Evolutionary conservation across 2,329 filamentous ascomycete species (phyloP).

Genomic region (Coleophoma eucalyptorum): DNA sequence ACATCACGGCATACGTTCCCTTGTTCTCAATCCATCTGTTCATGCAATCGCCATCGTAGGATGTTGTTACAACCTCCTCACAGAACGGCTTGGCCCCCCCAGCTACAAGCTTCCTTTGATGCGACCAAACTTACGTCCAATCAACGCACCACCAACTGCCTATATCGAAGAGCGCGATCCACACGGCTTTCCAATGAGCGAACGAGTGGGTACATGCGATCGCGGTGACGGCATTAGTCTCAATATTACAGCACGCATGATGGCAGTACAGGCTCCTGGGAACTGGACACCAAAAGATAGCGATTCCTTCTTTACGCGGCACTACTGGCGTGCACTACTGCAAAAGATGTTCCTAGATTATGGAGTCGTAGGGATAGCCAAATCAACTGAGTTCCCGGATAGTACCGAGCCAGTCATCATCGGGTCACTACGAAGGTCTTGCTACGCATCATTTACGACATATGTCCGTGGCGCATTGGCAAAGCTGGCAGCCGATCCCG

Average conservation of each 20-base stretch:
- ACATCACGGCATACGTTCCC: constrained; percentile 85
- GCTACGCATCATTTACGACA: constrained; percentile 68
- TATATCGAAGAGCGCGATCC: constrained; percentile 56
- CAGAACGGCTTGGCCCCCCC: constrained; percentile 81
- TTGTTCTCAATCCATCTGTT: constrained; percentile 79
- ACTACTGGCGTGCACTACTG: constrained; percentile 87
- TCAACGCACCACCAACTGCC: constrained; percentile 64
- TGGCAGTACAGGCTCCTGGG: constrained; percentile 91
- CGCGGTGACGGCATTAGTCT: constrained; percentile 63
- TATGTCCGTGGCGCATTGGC: constrained; percentile 79
- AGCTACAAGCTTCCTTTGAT: constrained; percentile 81
- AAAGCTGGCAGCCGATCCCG: constrained; percentile 64
- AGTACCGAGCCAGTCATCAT: constrained; percentile 81
- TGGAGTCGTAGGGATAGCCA: constrained; percentile 63
- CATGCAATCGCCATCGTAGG: constrained; percentile 92
- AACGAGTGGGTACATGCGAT: constrained; percentile 56
- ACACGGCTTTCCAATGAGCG: constrained; percentile 91
- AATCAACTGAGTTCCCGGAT: constrained; percentile 20
- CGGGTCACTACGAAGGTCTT: constrained; percentile 76
- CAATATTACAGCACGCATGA: constrained; percentile 96
- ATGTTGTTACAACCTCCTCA: constrained; percentile 96
- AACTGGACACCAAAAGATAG: constrained; percentile 87
- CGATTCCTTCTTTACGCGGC: constrained; percentile 83
- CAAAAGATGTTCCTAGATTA: constrained; percentile 90
- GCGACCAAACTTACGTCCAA: constrained; percentile 62